Conservation (phyloP, 1,284 basidiomycete species). For the Papiliotrema nemorosa region DNA sequence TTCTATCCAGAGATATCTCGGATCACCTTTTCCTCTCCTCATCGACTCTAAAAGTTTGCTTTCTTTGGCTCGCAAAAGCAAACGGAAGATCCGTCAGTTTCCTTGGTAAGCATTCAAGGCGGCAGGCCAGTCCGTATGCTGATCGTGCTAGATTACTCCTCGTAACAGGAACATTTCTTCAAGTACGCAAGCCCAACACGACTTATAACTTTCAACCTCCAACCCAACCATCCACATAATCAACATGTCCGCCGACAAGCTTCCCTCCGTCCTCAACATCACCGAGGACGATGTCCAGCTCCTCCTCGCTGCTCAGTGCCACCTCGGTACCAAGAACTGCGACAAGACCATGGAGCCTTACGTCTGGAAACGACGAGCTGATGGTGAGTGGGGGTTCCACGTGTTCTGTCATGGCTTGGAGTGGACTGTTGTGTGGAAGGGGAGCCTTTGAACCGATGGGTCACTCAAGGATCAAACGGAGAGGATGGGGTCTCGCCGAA, state of each 20-base stretch:
- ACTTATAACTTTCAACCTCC: constrained; percentile 8
- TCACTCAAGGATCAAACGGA: too few relatives aligned
- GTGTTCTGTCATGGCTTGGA: neutral
- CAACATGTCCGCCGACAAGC: constrained; percentile 57
- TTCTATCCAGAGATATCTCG: too few relatives aligned
- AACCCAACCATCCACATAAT: constrained; percentile 11
- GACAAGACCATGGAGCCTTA: constrained; percentile 98
- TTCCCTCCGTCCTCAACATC: constrained; percentile 85
- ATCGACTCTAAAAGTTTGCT: too few relatives aligned
- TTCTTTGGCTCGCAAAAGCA: constrained; percentile 15
- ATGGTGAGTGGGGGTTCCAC: constrained; percentile 62
- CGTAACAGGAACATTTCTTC: constrained; percentile 36
- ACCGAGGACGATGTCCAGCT: constrained; percentile 97
- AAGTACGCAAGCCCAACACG: constrained; percentile 44
- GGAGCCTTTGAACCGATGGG: too few relatives aligned
- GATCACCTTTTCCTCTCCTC: neutral
- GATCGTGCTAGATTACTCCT: too few relatives aligned
- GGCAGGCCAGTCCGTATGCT: neutral
- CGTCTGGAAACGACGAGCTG: constrained; percentile 93
- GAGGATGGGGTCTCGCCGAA: too few relatives aligned
- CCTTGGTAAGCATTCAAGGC: neutral
- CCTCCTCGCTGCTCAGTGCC: constrained; percentile 90
- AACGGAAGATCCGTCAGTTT: constrained; percentile 5
- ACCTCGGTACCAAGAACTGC: constrained; percentile 97
- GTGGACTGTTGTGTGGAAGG: neutral